phyloP scores from a whole-genome alignment of 1,284 basidiomycete genomes.

The Ustilago vetiveriae region DNA sequence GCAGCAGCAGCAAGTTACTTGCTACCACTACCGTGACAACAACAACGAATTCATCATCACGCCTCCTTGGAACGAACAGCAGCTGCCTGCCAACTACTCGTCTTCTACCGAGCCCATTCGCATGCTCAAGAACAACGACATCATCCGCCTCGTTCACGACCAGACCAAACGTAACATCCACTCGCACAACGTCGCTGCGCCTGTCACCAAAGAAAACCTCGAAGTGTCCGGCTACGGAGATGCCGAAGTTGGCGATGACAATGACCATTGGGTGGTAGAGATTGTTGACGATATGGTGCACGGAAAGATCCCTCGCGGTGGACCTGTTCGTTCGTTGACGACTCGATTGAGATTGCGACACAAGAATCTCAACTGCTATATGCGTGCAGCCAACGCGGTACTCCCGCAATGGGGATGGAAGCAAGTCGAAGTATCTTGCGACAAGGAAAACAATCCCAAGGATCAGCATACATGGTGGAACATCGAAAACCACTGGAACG shows the following conservation, averaged over 20 bases:
- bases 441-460: slow-evolving; percentile 82
- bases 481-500: slow-evolving; percentile 95
- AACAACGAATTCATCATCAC: slow-evolving; percentile 93
- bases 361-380: slow-evolving; percentile 74
- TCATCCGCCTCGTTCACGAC: slow-evolving; percentile 81
- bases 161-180: slow-evolving; percentile 91
- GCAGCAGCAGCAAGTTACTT: slow-evolving; percentile 94
- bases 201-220: slow-evolving; percentile 86
- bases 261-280: slow-evolving; percentile 93
- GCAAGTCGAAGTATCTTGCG: slow-evolving; percentile 94
- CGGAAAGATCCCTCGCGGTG: slow-evolving; percentile 72
- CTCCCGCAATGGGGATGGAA: slow-evolving; percentile 99
- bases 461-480: slow-evolving; percentile 97
- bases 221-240: slow-evolving; percentile 96
- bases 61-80: slow-evolving; percentile 77
- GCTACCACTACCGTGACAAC: slow-evolving; percentile 98
- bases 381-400: slow-evolving; percentile 86
- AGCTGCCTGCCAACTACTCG: slow-evolving; percentile 50
- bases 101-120: slow-evolving; percentile 61
- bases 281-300: slow-evolving; percentile 81
- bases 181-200: slow-evolving; percentile 86
- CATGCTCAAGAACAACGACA: slow-evolving; percentile 81
- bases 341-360: slow-evolving; percentile 88
- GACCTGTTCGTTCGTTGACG: slow-evolving; percentile 84
- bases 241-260: slow-evolving; percentile 80